These are phyloP conservation scores for Pogostemon cablin DNA, from an alignment of 257 asterid genomes.

Conservation along the genomic window DNA sequence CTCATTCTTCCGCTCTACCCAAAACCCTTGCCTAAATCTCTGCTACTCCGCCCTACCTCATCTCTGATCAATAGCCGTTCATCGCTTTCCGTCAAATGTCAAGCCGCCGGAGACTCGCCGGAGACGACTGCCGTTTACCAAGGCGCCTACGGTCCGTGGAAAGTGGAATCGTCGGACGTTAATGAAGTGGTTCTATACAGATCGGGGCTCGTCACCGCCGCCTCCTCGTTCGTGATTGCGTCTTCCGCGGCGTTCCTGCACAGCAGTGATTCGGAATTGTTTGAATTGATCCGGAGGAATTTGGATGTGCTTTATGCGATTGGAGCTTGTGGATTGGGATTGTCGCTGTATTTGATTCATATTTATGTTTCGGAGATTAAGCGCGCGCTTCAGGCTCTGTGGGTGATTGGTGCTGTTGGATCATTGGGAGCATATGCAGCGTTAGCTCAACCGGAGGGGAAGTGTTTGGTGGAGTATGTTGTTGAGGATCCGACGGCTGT, in stretches of 20 bases:
- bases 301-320: constrained; percentile 51
- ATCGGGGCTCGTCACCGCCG: constrained; percentile 84
- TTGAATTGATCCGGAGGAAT: constrained; percentile 40
- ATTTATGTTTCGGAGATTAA: constrained; percentile 91
- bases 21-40: constrained; percentile 37
- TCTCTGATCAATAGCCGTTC: constrained; percentile 26
- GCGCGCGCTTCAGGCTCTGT: constrained; percentile 78
- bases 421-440: constrained; percentile 61
- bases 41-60: constrained; percentile 21
- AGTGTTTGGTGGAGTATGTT: constrained; percentile 70
- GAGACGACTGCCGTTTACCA: constrained; percentile 48
- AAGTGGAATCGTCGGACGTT: constrained; percentile 69
- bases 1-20: constrained; percentile 36
- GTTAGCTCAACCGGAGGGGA: constrained; percentile 70
- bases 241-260: constrained; percentile 64
- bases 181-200: constrained; percentile 79
- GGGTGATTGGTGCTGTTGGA: constrained; percentile 74
- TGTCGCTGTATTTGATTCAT: constrained; percentile 79
- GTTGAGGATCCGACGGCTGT: constrained; percentile 68
- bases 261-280: constrained; percentile 34
- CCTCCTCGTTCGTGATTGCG: constrained; percentile 71
- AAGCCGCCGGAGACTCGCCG: constrained; percentile 46
- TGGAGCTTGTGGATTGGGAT: constrained; percentile 83
- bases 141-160: constrained; percentile 93
- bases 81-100: constrained; percentile 39